These are phyloP conservation scores for Xylariales sp. DNA, from an alignment of 2,329 filamentous ascomycete species.

Conservation along the genomic window DNA sequence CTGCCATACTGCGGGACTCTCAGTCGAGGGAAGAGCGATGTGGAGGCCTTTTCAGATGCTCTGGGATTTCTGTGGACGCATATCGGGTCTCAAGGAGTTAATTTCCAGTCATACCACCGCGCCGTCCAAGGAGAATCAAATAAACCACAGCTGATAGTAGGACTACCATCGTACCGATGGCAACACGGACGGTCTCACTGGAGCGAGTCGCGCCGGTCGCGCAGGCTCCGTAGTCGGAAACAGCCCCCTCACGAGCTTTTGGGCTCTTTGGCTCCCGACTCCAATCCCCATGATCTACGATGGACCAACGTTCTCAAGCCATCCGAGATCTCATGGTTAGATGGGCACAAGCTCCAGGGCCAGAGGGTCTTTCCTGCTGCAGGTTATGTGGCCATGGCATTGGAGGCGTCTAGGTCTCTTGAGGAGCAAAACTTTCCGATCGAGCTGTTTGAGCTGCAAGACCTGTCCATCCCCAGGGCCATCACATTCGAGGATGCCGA, in stretches of 20 bases:
- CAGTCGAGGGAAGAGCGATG: too few relatives aligned
- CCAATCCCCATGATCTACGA: constrained; percentile 22
- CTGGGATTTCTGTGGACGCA: too few relatives aligned
- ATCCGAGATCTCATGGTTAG: constrained; percentile 36
- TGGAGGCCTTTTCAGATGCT: too few relatives aligned
- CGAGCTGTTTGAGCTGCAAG: too few relatives aligned
- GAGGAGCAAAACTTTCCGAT: too few relatives aligned
- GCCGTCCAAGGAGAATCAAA: too few relatives aligned
- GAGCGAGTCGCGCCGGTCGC: constrained; percentile 29
- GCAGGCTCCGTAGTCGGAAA: constrained; percentile 26
- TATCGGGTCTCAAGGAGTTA: too few relatives aligned
- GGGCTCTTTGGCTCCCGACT: constrained; percentile 25
- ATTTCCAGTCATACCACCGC: too few relatives aligned
- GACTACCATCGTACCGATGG: constrained; percentile 41
- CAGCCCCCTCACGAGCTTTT: constrained; percentile 33
- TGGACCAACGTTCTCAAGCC: constrained; percentile 31
- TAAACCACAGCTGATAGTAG: too few relatives aligned
- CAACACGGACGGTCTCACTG: constrained; percentile 37
- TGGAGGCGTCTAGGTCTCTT: constrained; percentile 24
- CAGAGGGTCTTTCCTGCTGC: constrained; percentile 45
- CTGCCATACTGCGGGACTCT: too few relatives aligned
- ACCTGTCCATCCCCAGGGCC: too few relatives aligned
- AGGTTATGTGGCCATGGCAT: constrained; percentile 28
- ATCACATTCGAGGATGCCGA: too few relatives aligned
- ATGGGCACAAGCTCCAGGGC: constrained; percentile 44